These are phyloP conservation scores for Hypomyces rosellus DNA, from an alignment of 2,329 filamentous ascomycete genomes.

Conservation along the genomic window DNA sequence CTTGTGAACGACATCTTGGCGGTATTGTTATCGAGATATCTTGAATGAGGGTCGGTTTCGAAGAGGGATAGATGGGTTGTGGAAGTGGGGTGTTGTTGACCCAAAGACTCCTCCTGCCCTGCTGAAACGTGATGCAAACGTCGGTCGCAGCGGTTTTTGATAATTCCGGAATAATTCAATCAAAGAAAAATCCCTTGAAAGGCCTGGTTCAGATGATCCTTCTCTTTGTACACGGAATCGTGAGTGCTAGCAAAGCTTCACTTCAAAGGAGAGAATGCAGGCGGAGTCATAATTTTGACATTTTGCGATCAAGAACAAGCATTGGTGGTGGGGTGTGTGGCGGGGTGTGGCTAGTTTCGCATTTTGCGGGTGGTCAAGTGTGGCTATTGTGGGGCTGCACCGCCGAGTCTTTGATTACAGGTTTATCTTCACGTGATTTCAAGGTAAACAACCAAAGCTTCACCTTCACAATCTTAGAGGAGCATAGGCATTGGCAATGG, in stretches of 20 bases:
- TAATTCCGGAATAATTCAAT: slow-evolving; percentile 1
- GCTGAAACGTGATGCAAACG: slow-evolving; percentile 4
- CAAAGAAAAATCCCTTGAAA: background rate
- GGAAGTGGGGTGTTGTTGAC: slow-evolving; percentile 21
- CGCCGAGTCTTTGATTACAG: slow-evolving; percentile 8
- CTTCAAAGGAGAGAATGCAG: slow-evolving; percentile 9
- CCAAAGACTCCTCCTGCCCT: slow-evolving; percentile 4
- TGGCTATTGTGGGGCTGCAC: slow-evolving; percentile 19
- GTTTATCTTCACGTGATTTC: slow-evolving; percentile 29
- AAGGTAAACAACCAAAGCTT: slow-evolving; percentile 31
- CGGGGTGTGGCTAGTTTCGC: slow-evolving; percentile 29
- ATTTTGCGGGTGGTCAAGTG: slow-evolving; percentile 21
- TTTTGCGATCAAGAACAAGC: slow-evolving; percentile 29
- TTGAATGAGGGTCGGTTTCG: slow-evolving; percentile 6
- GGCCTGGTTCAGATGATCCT: background rate
- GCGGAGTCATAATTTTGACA: slow-evolving; percentile 40
- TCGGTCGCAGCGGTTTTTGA: background rate
- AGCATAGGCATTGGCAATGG: slow-evolving; percentile 27
- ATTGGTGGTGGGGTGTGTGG: slow-evolving; percentile 32
- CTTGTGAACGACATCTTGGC: slow-evolving; percentile 89
- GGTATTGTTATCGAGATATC: slow-evolving; percentile 27
- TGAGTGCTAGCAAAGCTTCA: slow-evolving; percentile 6
- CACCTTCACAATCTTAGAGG: slow-evolving; percentile 14
- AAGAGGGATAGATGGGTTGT: slow-evolving; percentile 20
- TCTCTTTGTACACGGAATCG: slow-evolving; percentile 8